Percentiles rank a stretch among this genome's conserved stretches.
phyloP scores from a whole-genome alignment of 352 stramenopile species.

The Phytophthora syringae region DNA sequence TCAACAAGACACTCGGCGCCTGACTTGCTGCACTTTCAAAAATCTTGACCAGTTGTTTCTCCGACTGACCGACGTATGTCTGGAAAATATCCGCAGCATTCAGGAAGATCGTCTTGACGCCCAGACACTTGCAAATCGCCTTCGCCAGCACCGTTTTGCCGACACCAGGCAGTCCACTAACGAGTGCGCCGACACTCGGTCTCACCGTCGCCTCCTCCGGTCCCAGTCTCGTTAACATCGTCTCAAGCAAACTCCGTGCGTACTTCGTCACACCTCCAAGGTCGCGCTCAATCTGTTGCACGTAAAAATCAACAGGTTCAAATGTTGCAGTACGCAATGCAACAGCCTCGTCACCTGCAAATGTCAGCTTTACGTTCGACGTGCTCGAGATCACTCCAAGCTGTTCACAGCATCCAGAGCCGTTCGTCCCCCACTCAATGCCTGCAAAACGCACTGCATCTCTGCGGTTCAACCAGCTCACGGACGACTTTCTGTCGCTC shows the following conservation, averaged over 20 bases:
- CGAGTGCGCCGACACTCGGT: constrained; percentile 61
- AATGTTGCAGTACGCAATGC: constrained; percentile 15
- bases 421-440: constrained; percentile 29
- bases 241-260: constrained; percentile 41
- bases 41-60: constrained; percentile 65
- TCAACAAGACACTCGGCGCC: constrained; percentile 73
- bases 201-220: constrained; percentile 1
- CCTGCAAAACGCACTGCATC: constrained; percentile 42
- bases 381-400: constrained; percentile 32
- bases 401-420: constrained; percentile 47
- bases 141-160: constrained; percentile 75
- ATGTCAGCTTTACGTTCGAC: constrained; percentile 42
- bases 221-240: constrained; percentile 46
- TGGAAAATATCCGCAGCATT: constrained; percentile 95
- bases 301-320: constrained; percentile 34
- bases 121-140: constrained; percentile 44
- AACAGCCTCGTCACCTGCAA: constrained; percentile 18
- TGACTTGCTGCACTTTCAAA: constrained; percentile 63
- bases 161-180: constrained; percentile 73
- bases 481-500: constrained; percentile 29
- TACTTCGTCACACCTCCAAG: constrained; percentile 53
- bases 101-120: constrained; percentile 55
- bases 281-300: constrained; percentile 35
- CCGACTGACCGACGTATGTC: constrained; percentile 92
- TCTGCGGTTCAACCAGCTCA: constrained; percentile 58